Conservation (phyloP, 192 early-diverging fungal species). For the Coemansia sp. region DNA sequence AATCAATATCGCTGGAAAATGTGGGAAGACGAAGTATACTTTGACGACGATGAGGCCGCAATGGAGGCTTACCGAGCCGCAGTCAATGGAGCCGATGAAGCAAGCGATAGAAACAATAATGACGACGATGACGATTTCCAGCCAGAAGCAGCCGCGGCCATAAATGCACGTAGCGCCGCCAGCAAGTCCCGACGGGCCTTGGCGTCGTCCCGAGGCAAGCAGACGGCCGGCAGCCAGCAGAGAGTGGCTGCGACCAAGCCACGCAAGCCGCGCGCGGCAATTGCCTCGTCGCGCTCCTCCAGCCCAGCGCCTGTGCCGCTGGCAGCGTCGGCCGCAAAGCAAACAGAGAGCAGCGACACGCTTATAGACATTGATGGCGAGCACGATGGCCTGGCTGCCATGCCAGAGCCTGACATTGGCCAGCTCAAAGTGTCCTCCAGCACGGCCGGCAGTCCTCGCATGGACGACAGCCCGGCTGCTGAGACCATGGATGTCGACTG, state of each 20-base stretch:
- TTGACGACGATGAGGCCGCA: slow-evolving; percentile 46
- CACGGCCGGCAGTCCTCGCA: slow-evolving; percentile 6
- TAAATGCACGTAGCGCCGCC: slow-evolving; percentile 1
- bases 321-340: not conserved
- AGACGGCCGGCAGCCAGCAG: not conserved
- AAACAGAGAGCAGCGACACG: not conserved
- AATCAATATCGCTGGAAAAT: slow-evolving; percentile 3
- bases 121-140: slow-evolving; percentile 33
- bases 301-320: slow-evolving; percentile 7
- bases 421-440: slow-evolving; percentile 28
- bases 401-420: slow-evolving; percentile 43
- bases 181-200: slow-evolving; percentile 5
- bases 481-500: slow-evolving; percentile 10
- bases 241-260: slow-evolving; percentile 5
- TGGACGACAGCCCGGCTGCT: not conserved
- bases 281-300: slow-evolving; percentile 2
- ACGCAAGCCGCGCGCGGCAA: slow-evolving; percentile 18
- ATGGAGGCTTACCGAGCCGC: slow-evolving; percentile 43
- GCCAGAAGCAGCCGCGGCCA: slow-evolving; percentile 5
- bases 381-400: slow-evolving; percentile 6
- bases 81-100: slow-evolving; percentile 4
- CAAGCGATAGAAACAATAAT: slow-evolving; percentile 4
- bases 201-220: not conserved
- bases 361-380: slow-evolving; percentile 25
- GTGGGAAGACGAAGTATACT: slow-evolving; percentile 45